Evolutionary conservation across 225 moss, liverwort and hornwort species (phyloP).

Genomic region (Polytrichum formosum): DNA sequence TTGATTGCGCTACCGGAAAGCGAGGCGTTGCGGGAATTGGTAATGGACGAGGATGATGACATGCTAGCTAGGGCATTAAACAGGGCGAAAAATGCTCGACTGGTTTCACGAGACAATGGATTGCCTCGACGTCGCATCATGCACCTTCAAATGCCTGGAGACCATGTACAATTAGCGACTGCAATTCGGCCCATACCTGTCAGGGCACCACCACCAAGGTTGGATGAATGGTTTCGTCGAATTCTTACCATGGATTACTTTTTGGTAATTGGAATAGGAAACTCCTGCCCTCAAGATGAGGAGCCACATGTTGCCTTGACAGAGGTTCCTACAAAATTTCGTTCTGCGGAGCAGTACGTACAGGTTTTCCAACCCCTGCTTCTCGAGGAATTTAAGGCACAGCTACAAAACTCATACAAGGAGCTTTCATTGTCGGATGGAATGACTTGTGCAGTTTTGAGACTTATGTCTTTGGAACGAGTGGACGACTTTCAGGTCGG

Average conservation of each 20-base stretch:
- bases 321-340: constrained; percentile 71
- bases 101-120: constrained; percentile 26
- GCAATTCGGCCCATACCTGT: constrained; percentile 27
- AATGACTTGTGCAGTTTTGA: constrained; percentile 60
- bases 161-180: constrained; percentile 39
- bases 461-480: constrained; percentile 86
- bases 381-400: constrained; percentile 95
- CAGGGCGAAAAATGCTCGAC: constrained; percentile 35
- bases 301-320: constrained; percentile 32
- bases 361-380: constrained; percentile 76
- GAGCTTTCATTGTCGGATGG: constrained; percentile 65
- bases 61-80: constrained; percentile 70
- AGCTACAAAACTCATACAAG: constrained; percentile 54
- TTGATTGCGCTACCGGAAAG: constrained; percentile 15
- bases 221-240: constrained; percentile 86
- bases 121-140: constrained; percentile 68
- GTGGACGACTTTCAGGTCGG: constrained; percentile 88
- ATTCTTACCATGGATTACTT: constrained; percentile 82
- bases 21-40: constrained; percentile 60
- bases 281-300: constrained; percentile 37
- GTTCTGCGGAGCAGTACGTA: constrained; percentile 67
- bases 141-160: constrained; percentile 81
- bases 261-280: constrained; percentile 57
- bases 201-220: constrained; percentile 67
- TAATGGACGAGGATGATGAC: constrained; percentile 63